These are phyloP conservation scores for Geranium rotundifolium DNA, from an alignment of 345 rosid species.

Conservation along the genomic window DNA sequence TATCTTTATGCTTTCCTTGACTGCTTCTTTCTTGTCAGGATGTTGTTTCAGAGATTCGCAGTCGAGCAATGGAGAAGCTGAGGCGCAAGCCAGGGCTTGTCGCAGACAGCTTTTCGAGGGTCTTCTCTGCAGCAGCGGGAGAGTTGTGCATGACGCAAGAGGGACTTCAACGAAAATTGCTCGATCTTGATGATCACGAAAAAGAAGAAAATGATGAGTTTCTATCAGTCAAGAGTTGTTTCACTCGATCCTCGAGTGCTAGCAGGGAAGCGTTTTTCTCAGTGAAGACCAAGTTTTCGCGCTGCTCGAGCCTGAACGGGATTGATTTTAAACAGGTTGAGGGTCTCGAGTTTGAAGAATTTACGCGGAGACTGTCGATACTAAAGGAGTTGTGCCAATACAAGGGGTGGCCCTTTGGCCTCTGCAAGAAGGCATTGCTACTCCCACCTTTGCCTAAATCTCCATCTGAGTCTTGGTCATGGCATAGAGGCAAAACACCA, in stretches of 20 bases:
- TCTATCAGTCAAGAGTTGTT: constrained; percentile 47
- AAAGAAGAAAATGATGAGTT: constrained; percentile 41
- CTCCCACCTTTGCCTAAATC: constrained; percentile 55
- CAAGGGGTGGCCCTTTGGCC: constrained; percentile 91
- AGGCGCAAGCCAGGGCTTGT: constrained; percentile 32
- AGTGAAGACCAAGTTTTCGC: constrained; percentile 42
- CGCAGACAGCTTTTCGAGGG: constrained; percentile 36
- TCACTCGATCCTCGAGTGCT: constrained; percentile 50
- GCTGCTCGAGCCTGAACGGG: constrained; percentile 43
- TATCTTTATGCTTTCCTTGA: not conserved
- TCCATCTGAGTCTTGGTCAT: too few relatives aligned
- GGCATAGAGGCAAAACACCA: too few relatives aligned
- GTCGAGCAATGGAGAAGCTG: constrained; percentile 62
- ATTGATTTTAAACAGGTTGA: constrained; percentile 28
- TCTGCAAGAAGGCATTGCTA: constrained; percentile 57
- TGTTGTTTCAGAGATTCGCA: constrained; percentile 48
- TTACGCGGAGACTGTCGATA: constrained; percentile 30
- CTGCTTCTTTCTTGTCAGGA: constrained; percentile 23
- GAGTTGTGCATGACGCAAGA: not conserved
- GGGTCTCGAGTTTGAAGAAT: too few relatives aligned
- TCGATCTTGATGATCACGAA: not conserved
- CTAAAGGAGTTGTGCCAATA: constrained; percentile 61
- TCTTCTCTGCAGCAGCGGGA: constrained; percentile 24
- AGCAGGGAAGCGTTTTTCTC: constrained; percentile 51
- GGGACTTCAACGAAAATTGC: too few relatives aligned